A percentile compares a stretch with the other conserved stretches of the same genome.
phyloP scores from a whole-genome alignment of 371 early-diverging fungal species.

The Rhizopus arrhizus region DNA sequence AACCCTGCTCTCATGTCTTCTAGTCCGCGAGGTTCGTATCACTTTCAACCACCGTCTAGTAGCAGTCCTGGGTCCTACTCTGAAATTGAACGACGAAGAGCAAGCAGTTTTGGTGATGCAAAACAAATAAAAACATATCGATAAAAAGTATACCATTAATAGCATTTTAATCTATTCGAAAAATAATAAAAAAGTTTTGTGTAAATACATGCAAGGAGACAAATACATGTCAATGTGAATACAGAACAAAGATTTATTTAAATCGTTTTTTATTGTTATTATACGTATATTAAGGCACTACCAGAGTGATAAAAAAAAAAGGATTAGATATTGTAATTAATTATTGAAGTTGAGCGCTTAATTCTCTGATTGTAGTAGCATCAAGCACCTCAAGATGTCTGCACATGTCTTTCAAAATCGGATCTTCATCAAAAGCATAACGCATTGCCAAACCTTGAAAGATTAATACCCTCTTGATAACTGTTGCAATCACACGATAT shows the following conservation, averaged over 20 bases:
- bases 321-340: not conserved
- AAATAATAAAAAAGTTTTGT: no score
- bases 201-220: no score
- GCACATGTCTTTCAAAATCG: slow-evolving; percentile 43
- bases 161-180: not conserved
- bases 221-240: no score
- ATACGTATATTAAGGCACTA: not conserved
- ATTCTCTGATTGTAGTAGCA: slow-evolving; percentile 36
- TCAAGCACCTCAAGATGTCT: slow-evolving; percentile 36
- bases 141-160: not conserved
- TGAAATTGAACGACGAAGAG: slow-evolving; percentile 34
- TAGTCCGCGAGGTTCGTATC: slow-evolving; percentile 27
- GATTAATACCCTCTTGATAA: slow-evolving; percentile 63
- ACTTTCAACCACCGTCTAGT: slow-evolving; percentile 12
- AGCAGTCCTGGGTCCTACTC: slow-evolving; percentile 32
- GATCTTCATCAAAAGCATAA: slow-evolving; percentile 58
- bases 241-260: no score
- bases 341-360: slow-evolving; percentile 22
- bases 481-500: slow-evolving; percentile 64
- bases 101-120: slow-evolving; percentile 37
- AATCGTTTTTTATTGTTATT: no score
- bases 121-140: slow-evolving; percentile 19
- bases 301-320: not conserved
- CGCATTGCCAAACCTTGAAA: slow-evolving; percentile 62
- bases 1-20: slow-evolving; percentile 7